phyloP scores from a whole-genome alignment of 768 basidiomycete species.

The Hypsizygus marmoreus region DNA sequence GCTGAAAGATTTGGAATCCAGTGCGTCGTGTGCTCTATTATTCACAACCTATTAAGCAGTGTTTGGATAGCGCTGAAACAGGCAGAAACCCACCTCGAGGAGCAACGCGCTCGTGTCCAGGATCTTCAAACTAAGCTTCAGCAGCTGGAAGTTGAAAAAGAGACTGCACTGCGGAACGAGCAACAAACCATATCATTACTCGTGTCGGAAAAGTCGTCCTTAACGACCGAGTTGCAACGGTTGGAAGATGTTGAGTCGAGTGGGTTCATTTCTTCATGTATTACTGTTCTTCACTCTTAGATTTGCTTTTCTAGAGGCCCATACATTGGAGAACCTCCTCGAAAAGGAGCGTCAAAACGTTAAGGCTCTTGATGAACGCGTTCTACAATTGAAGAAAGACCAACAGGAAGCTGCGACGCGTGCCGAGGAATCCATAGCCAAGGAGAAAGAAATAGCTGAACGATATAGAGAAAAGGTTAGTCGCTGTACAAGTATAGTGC shows the following conservation, averaged over 20 bases:
- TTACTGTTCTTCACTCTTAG: constrained; percentile 1
- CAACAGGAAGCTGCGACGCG: constrained; percentile 35
- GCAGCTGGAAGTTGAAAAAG: constrained; percentile 33
- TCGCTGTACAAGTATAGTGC: neutral
- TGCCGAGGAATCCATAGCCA: constrained; percentile 43
- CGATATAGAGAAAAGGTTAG: constrained; percentile 55
- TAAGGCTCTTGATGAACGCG: constrained; percentile 39
- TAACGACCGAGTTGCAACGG: constrained; percentile 58
- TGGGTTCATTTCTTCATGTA: constrained; percentile 31
- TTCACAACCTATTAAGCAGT: neutral
- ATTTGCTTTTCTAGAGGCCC: constrained; percentile 38
- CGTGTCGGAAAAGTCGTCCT: constrained; percentile 69
- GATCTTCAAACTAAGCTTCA: constrained; percentile 31
- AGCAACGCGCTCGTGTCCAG: constrained; percentile 30
- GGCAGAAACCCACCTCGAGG: constrained; percentile 4
- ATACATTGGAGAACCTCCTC: constrained; percentile 42
- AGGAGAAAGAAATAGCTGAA: constrained; percentile 58
- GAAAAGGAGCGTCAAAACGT: constrained; percentile 43
- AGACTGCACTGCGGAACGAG: constrained; percentile 49
- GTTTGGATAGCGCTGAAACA: constrained; percentile 7
- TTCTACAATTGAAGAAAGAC: constrained; percentile 45
- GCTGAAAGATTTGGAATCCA: constrained; percentile 9
- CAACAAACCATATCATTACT: constrained; percentile 77
- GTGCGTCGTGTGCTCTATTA: constrained; percentile 8
- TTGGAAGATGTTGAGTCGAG: constrained; percentile 62